Evolutionary conservation across 2,329 filamentous ascomycete genomes (phyloP).

Genomic region (Podosphaera aphanis): DNA sequence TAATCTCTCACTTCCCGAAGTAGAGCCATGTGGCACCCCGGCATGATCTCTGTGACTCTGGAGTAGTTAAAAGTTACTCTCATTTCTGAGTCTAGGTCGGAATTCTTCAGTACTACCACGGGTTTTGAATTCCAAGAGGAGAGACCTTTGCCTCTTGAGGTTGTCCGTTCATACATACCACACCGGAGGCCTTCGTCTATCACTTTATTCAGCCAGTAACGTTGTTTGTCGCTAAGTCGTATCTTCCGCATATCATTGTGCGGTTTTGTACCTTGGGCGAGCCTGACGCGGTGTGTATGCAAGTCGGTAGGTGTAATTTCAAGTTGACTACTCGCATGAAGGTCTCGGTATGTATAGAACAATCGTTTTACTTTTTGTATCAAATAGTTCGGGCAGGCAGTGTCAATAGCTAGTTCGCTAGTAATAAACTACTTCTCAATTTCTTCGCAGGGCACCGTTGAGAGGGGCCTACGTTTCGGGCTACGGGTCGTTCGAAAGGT

Average conservation of each 20-base stretch:
- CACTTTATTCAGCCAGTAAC: background rate
- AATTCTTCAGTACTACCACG: background rate
- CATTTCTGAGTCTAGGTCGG: background rate
- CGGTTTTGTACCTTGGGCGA: background rate
- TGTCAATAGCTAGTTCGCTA: background rate
- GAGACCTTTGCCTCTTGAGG: too few relatives aligned
- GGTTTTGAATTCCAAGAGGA: background rate
- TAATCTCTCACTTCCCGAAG: too few relatives aligned
- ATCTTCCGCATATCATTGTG: background rate
- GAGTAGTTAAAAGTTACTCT: slow-evolving; percentile 2
- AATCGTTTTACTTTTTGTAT: background rate
- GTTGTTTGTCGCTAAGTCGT: background rate
- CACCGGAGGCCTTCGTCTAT: too few relatives aligned
- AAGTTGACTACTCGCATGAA: background rate
- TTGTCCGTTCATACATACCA: too few relatives aligned
- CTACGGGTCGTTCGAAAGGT: too few relatives aligned
- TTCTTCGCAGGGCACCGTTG: too few relatives aligned
- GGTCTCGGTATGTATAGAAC: slow-evolving; percentile 1
- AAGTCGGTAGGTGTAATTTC: slow-evolving; percentile 1
- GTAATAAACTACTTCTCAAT: too few relatives aligned
- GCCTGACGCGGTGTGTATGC: background rate
- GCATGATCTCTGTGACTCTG: background rate
- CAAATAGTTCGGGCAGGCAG: background rate
- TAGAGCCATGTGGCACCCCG: background rate
- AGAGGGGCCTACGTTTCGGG: too few relatives aligned